Evolutionary conservation across 1,284 basidiomycete genomes (phyloP).

Genomic region (Cutaneotrichosporon cutaneum): DNA sequence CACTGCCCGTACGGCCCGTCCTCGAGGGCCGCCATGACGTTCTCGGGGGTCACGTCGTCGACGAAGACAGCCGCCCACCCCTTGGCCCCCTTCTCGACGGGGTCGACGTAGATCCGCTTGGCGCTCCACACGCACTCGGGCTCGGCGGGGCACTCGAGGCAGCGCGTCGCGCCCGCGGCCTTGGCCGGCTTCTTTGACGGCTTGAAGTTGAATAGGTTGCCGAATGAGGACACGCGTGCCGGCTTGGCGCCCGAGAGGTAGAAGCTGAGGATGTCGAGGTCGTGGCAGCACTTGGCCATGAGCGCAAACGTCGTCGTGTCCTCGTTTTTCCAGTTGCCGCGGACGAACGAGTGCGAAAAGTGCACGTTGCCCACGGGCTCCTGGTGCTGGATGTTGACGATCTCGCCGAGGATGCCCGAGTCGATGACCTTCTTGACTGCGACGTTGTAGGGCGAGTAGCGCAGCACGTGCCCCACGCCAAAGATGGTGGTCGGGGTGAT

Average conservation of each 20-base stretch:
- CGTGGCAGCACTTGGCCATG: slow-evolving; percentile 85
- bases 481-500: slow-evolving; percentile 63
- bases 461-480: slow-evolving; percentile 80
- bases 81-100: slow-evolving; percentile 7
- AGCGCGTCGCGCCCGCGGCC: slow-evolving; percentile 66
- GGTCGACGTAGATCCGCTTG: slow-evolving; percentile 59
- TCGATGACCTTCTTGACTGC: slow-evolving; percentile 68
- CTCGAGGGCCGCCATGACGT: slow-evolving; percentile 63
- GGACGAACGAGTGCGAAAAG: slow-evolving; percentile 68
- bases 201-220: slow-evolving; percentile 75
- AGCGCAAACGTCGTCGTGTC: slow-evolving; percentile 70
- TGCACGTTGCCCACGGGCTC: slow-evolving; percentile 44
- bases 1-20: slow-evolving; percentile 73
- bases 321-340: slow-evolving; percentile 75
- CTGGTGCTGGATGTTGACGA: slow-evolving; percentile 64
- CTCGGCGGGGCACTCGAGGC: slow-evolving; percentile 70
- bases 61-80: slow-evolving; percentile 56
- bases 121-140: slow-evolving; percentile 76
- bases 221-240: slow-evolving; percentile 73
- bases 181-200: slow-evolving; percentile 66
- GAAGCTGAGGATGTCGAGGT: slow-evolving; percentile 77
- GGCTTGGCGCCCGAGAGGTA: slow-evolving; percentile 59
- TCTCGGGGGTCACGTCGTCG: slow-evolving; percentile 69
- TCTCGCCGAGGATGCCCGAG: slow-evolving; percentile 68
- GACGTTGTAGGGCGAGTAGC: slow-evolving; percentile 77